Conservation (phyloP, 176 grass and related monocot species). For the Bothriochloa decipiens region DNA sequence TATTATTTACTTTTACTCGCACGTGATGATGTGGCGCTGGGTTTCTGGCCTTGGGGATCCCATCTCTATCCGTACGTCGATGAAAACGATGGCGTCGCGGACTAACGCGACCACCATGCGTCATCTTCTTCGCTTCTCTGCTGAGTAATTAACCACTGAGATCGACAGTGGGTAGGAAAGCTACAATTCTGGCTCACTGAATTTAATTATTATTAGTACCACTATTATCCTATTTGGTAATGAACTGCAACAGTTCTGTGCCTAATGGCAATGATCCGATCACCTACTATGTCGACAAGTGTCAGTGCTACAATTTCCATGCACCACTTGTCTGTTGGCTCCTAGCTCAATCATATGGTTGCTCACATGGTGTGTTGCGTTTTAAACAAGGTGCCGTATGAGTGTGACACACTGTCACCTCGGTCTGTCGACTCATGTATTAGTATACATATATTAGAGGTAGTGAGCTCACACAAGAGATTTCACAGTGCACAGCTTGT, state of each 20-base stretch:
- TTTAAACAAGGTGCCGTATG: neutral
- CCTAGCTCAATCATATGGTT: neutral
- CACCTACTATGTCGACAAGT: neutral
- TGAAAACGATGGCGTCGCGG: conserved; percentile 13
- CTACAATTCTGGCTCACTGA: neutral
- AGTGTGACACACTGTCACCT: neutral
- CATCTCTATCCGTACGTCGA: neutral
- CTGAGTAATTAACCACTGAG: neutral
- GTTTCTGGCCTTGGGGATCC: neutral
- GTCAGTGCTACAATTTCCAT: neutral
- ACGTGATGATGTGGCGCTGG: neutral
- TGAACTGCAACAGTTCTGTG: neutral
- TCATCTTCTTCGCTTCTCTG: neutral
- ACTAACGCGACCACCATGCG: neutral
- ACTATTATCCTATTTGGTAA: no score
- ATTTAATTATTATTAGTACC: neutral
- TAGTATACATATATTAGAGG: neutral
- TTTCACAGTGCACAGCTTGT: neutral
- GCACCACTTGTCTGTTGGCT: neutral
- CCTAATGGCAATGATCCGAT: neutral
- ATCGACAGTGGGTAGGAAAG: neutral
- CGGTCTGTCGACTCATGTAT: neutral
- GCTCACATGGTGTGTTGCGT: neutral
- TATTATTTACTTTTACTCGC: neutral
- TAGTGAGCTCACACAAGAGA: neutral